phyloP scores from a whole-genome alignment of 2,329 filamentous ascomycete genomes.

The Paracorniculantispora psalliotae region DNA sequence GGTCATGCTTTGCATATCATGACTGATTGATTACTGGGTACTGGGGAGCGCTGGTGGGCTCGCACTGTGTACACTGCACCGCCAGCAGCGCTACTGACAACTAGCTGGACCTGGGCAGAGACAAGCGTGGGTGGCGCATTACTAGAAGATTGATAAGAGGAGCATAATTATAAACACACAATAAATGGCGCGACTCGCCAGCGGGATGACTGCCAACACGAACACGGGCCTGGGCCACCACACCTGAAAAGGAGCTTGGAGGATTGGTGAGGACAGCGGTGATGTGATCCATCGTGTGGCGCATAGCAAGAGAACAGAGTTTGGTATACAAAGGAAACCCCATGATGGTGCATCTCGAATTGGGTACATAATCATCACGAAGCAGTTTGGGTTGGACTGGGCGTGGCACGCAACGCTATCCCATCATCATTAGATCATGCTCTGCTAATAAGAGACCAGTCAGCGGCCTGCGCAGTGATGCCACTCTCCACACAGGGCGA shows the following conservation, averaged over 20 bases:
- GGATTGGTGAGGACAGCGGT: background rate
- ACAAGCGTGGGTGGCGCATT: background rate
- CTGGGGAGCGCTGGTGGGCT: background rate
- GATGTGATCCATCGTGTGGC: no score
- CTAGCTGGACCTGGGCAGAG: background rate
- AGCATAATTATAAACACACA: background rate
- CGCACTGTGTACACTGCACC: background rate
- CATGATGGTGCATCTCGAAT: background rate
- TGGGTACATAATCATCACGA: background rate
- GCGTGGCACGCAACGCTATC: background rate
- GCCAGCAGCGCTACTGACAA: background rate
- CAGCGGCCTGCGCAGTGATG: background rate
- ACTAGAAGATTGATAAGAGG: constrained; percentile 11
- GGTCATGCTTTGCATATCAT: constrained; percentile 11
- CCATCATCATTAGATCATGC: constrained; percentile 11
- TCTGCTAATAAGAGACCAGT: background rate
- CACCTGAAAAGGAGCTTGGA: background rate
- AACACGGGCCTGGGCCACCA: background rate
- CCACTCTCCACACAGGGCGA: background rate
- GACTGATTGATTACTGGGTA: constrained; percentile 10
- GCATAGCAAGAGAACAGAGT: background rate
- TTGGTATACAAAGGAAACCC: background rate
- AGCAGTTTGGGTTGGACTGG: background rate
- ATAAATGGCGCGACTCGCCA: constrained; percentile 2
- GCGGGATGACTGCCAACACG: background rate